Conservation (phyloP, 371 early-diverging fungal species). For the Dipsacomyces acuminosporus region DNA sequence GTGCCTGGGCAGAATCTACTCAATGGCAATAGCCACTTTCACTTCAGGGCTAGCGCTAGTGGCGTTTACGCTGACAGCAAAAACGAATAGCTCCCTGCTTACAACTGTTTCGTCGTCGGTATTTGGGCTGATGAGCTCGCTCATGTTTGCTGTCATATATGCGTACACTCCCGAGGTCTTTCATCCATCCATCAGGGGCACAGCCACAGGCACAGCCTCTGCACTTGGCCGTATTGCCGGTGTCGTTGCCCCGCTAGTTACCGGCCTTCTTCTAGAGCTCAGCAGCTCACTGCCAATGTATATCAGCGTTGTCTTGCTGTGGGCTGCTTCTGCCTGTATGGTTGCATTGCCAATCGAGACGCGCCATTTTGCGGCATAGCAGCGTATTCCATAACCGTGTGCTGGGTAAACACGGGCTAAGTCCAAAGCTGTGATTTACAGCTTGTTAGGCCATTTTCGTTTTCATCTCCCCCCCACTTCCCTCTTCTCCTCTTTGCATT, state of each 20-base stretch:
- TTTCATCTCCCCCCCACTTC: no score
- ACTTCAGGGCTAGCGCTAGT: constrained; percentile 62
- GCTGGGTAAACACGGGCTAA: no score
- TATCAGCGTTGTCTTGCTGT: constrained; percentile 58
- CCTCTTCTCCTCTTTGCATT: not conserved
- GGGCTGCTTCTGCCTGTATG: constrained; percentile 58
- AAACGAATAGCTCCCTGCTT: constrained; percentile 35
- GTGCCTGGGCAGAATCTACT: constrained; percentile 69
- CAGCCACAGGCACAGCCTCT: constrained; percentile 75
- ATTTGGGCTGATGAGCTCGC: constrained; percentile 65
- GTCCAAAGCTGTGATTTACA: not conserved
- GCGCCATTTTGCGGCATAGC: constrained; percentile 25
- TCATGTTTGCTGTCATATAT: constrained; percentile 80
- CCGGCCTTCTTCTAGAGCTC: constrained; percentile 60
- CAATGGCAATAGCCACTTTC: constrained; percentile 73
- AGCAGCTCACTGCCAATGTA: constrained; percentile 62
- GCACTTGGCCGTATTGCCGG: constrained; percentile 73
- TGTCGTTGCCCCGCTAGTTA: constrained; percentile 67
- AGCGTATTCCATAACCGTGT: not conserved
- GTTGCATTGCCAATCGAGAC: constrained; percentile 57
- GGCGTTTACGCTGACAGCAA: constrained; percentile 58
- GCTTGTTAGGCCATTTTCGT: no score
- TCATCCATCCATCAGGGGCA: constrained; percentile 68
- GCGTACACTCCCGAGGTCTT: constrained; percentile 90
- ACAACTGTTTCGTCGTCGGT: constrained; percentile 63